phyloP scores from a whole-genome alignment of 805 yeast genomes.

The Saturnispora gosingensis region DNA sequence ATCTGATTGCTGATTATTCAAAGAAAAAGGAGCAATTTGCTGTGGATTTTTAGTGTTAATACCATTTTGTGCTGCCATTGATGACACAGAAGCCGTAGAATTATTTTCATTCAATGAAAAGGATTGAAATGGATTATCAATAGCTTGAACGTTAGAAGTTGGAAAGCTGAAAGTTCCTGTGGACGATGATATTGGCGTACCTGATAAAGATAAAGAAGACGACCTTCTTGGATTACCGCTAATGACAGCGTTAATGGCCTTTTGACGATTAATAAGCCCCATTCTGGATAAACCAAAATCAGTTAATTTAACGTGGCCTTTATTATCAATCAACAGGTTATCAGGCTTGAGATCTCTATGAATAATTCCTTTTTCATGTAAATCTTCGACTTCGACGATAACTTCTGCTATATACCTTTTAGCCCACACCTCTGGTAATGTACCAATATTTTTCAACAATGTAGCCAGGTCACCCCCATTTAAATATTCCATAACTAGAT shows the following conservation, averaged over 20 bases:
- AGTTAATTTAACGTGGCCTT: constrained; percentile 86
- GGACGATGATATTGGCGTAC: constrained; percentile 8
- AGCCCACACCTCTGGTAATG: constrained; percentile 80
- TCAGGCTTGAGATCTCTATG: constrained; percentile 97
- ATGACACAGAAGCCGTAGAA: neutral
- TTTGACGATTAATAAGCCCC: constrained; percentile 80
- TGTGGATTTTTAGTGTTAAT: neutral
- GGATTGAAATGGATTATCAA: constrained; percentile 7
- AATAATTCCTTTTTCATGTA: constrained; percentile 81
- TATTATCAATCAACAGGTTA: constrained; percentile 72
- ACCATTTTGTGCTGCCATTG: neutral
- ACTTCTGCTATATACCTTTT: constrained; percentile 82
- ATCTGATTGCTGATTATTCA: neutral
- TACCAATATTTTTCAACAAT: constrained; percentile 70
- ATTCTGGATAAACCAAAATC: constrained; percentile 91
- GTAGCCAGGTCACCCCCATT: constrained; percentile 96
- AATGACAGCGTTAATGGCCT: constrained; percentile 17
- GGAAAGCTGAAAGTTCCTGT: constrained; percentile 8
- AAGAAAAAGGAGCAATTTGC: constrained; percentile 4
- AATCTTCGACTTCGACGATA: constrained; percentile 79
- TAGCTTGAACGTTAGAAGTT: constrained; percentile 2
- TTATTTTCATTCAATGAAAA: constrained; percentile 3
- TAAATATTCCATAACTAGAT: constrained; percentile 91
- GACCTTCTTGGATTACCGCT: constrained; percentile 5
- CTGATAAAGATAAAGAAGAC: constrained; percentile 3